Conservation (phyloP, 2,329 filamentous ascomycete genomes). For the Fusarium equiseti region DNA sequence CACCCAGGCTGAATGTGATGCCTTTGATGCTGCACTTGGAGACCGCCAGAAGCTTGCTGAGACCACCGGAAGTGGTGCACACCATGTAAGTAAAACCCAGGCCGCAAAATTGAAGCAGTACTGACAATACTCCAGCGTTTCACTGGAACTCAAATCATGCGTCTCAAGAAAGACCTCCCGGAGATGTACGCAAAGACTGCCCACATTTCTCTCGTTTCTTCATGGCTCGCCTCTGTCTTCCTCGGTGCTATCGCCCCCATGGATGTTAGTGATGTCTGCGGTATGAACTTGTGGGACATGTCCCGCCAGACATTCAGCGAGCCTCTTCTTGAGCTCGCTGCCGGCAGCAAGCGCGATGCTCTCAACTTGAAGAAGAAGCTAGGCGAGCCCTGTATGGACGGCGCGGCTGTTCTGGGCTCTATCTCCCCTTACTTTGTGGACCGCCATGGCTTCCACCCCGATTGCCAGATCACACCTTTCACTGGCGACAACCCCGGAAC, state of each 20-base stretch:
- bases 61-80: constrained; percentile 89
- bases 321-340: constrained; percentile 79
- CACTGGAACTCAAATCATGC: constrained; percentile 95
- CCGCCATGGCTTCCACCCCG: constrained; percentile 80
- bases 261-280: constrained; percentile 94
- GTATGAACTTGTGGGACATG: constrained; percentile 98
- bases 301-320: constrained; percentile 78
- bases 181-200: constrained; percentile 83
- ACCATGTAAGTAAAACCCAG: constrained; percentile 75
- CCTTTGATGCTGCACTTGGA: constrained; percentile 81
- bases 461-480: constrained; percentile 85
- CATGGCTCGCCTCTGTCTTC: constrained; percentile 92
- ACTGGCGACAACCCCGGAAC: constrained; percentile 97
- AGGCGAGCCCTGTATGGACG: constrained; percentile 82
- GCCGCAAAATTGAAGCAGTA: constrained; percentile 23
- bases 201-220: constrained; percentile 93
- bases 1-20: constrained; percentile 90
- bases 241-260: constrained; percentile 87
- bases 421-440: constrained; percentile 83
- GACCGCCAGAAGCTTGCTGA: constrained; percentile 76
- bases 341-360: constrained; percentile 71
- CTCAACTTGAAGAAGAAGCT: constrained; percentile 80
- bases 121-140: constrained; percentile 73
- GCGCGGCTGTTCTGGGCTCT: constrained; percentile 80
- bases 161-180: constrained; percentile 84